These are phyloP conservation scores for Austroboletus novae-zelandiae DNA, from an alignment of 1,284 basidiomycete species.

Conservation along the genomic window DNA sequence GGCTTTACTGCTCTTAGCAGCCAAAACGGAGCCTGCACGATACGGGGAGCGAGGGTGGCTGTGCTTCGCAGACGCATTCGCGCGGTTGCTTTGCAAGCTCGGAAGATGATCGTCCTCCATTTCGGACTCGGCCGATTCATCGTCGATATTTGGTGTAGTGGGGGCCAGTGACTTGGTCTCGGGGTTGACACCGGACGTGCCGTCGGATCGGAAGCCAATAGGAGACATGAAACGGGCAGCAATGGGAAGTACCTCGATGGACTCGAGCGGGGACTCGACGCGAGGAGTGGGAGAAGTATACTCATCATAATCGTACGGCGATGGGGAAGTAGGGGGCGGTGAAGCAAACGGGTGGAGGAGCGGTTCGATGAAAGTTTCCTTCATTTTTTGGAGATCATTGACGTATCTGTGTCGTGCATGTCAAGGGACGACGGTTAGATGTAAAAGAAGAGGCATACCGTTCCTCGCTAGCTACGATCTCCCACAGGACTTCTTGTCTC, in stretches of 20 bases:
- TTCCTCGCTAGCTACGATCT: slow-evolving; percentile 97
- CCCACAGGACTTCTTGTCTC: slow-evolving; percentile 95
- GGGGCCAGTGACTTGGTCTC: slow-evolving; percentile 43
- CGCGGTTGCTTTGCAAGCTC: slow-evolving; percentile 41
- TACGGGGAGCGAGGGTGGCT: slow-evolving; percentile 78
- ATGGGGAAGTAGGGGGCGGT: slow-evolving; percentile 43
- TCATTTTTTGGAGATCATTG: slow-evolving; percentile 84
- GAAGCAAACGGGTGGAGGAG: slow-evolving; percentile 80
- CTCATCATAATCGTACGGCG: slow-evolving; percentile 66
- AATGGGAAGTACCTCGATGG: slow-evolving; percentile 77
- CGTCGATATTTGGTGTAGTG: slow-evolving; percentile 60
- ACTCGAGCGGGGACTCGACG: slow-evolving; percentile 62
- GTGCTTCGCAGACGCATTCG: slow-evolving; percentile 47
- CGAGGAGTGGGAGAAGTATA: slow-evolving; percentile 38
- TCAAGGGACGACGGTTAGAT: slow-evolving; percentile 17
- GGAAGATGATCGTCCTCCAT: slow-evolving; percentile 59
- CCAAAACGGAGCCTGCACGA: slow-evolving; percentile 47
- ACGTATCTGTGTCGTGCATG: slow-evolving; percentile 69
- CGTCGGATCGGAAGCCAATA: slow-evolving; percentile 53
- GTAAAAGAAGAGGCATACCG: slow-evolving; percentile 51
- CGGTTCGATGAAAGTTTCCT: slow-evolving; percentile 89
- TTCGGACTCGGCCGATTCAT: slow-evolving; percentile 69
- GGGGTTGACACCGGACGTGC: slow-evolving; percentile 34
- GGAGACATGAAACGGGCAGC: slow-evolving; percentile 89
- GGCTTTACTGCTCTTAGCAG: slow-evolving; percentile 35